These are phyloP conservation scores for Vachellia collinsii DNA, from an alignment of 306 rosid genomes.

Conservation along the genomic window DNA sequence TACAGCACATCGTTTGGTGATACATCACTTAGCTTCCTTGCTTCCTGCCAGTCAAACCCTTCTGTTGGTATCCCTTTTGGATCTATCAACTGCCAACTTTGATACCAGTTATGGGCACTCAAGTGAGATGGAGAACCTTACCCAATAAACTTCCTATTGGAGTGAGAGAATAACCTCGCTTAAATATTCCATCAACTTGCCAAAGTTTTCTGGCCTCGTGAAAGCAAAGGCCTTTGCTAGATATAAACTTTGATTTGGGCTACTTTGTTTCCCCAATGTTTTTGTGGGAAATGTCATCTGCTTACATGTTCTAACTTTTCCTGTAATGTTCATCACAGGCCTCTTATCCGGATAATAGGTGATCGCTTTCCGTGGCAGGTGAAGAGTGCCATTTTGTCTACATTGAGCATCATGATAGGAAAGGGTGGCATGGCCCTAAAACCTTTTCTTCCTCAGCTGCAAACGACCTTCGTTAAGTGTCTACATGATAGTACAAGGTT, in stretches of 20 bases:
- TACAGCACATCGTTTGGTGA: background rate
- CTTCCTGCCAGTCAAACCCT: background rate
- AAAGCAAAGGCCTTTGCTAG: background rate
- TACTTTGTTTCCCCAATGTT: background rate
- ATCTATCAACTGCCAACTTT: background rate
- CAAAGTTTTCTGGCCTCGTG: background rate
- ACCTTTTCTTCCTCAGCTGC: conserved; percentile 99
- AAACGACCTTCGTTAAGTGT: conserved; percentile 96
- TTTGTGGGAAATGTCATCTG: background rate
- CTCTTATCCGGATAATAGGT: conserved; percentile 94
- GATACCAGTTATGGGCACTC: background rate
- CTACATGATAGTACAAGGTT: conserved; percentile 93
- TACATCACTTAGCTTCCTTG: background rate
- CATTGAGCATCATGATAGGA: conserved; percentile 75
- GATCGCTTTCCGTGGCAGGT: conserved; percentile 99
- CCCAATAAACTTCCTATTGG: background rate
- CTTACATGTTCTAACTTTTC: conserved; percentile 44
- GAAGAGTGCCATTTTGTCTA: conserved; percentile 95
- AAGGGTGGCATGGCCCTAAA: conserved; percentile 87
- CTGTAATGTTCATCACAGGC: conserved; percentile 57
- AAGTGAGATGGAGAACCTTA: background rate
- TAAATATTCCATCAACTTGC: background rate
- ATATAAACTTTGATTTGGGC: background rate
- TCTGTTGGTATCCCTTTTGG: background rate
- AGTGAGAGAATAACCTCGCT: background rate